Evolutionary conservation across 345 rosid species (phyloP).

Genomic region (Eucalyptus curtisii): DNA sequence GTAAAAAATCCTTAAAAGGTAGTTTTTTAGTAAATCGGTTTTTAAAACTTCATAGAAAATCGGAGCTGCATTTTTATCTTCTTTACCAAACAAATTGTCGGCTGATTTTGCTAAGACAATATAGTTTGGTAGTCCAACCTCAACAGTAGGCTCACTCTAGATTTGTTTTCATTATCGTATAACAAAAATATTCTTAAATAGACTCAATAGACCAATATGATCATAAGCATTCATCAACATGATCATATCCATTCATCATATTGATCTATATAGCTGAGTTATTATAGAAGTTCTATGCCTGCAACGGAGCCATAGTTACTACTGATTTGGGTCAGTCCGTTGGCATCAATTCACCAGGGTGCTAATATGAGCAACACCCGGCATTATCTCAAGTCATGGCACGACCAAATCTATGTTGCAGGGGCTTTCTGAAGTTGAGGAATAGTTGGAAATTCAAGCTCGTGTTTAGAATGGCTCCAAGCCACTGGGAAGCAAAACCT

Average conservation of each 20-base stretch:
- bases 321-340: no score
- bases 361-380: not conserved
- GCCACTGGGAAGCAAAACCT: no score
- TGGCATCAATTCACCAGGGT: not conserved
- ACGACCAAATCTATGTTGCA: not conserved
- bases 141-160: not conserved
- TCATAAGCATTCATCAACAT: not conserved
- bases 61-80: not conserved
- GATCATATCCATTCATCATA: not conserved
- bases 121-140: not conserved
- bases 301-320: rapidly evolving
- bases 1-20: not conserved
- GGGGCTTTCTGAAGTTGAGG: not conserved
- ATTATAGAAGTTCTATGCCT: not conserved
- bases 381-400: not conserved
- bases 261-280: not conserved
- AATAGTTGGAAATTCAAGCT: not conserved
- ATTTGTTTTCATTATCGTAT: not conserved
- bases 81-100: not conserved
- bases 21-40: not conserved
- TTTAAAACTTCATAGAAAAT: not conserved
- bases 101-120: not conserved
- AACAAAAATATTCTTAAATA: not conserved
- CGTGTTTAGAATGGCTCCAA: no score
- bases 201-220: not conserved